Percentiles rank a stretch among this genome's conserved stretches.
phyloP scores from a whole-genome alignment of 2,329 filamentous ascomycete species.

The Hymenoscyphus infarciens region DNA sequence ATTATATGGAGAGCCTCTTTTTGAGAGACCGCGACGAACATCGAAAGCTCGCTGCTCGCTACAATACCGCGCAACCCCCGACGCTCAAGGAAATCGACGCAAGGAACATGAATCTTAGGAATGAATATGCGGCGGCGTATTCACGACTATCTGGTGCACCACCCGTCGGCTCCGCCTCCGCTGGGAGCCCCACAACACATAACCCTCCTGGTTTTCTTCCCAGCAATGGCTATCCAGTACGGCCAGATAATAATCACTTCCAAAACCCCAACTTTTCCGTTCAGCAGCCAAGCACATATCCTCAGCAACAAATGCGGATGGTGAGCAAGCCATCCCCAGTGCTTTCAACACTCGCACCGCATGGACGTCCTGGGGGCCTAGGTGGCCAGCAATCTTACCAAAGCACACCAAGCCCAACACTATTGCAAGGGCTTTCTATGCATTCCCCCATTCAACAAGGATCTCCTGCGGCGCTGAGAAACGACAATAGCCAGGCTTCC shows the following conservation, averaged over 20 bases:
- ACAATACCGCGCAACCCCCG: slow-evolving; percentile 29
- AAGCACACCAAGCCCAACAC: slow-evolving; percentile 24
- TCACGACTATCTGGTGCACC: not conserved
- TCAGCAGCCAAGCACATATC: not conserved
- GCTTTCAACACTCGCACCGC: slow-evolving; percentile 6
- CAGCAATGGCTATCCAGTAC: slow-evolving; percentile 9
- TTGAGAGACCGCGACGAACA: slow-evolving; percentile 36
- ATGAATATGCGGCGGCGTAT: slow-evolving; percentile 19
- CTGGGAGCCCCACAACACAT: not conserved
- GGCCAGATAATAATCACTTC: not conserved
- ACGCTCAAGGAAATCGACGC: slow-evolving; percentile 27
- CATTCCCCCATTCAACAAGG: slow-evolving; percentile 26
- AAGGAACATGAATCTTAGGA: slow-evolving; percentile 23
- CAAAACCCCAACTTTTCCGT: not conserved
- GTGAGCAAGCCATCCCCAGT: slow-evolving; percentile 16
- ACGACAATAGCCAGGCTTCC: not conserved
- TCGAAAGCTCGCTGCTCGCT: slow-evolving; percentile 27
- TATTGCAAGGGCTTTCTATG: slow-evolving; percentile 27
- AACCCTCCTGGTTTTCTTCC: slow-evolving; percentile 5
- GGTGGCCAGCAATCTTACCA: slow-evolving; percentile 12
- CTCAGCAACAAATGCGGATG: slow-evolving; percentile 6
- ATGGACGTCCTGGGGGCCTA: slow-evolving; percentile 11
- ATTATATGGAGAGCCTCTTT: slow-evolving; percentile 39
- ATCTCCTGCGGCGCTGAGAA: not conserved
- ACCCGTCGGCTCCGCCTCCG: not conserved